Evolutionary conservation across 116 monocot species (phyloP).

Genomic region (Posidonia oceanica): DNA sequence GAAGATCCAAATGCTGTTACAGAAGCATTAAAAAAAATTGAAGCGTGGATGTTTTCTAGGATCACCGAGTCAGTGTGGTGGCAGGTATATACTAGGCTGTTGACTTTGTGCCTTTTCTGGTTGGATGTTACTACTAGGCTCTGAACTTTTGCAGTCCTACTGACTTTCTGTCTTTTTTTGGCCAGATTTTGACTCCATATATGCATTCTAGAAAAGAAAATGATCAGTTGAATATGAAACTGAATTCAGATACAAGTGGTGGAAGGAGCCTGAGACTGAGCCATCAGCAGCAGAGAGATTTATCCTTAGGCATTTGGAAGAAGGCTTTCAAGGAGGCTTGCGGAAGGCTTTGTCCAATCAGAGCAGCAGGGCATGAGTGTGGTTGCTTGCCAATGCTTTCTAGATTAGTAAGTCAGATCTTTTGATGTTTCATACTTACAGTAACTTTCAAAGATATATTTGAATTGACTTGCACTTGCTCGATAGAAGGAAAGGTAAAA

Average conservation of each 20-base stretch:
- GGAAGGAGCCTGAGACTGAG: constrained; percentile 17
- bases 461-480: background rate
- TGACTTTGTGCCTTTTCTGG: background rate
- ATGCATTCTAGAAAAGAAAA: constrained; percentile 45
- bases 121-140: background rate
- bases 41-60: constrained; percentile 84
- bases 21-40: constrained; percentile 56
- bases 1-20: constrained; percentile 40
- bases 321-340: constrained; percentile 72
- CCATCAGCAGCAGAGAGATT: constrained; percentile 28
- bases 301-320: constrained; percentile 69
- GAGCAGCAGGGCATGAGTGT: constrained; percentile 79
- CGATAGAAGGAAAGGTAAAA: too few relatives aligned
- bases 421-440: background rate
- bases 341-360: constrained; percentile 82
- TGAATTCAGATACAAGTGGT: constrained; percentile 10
- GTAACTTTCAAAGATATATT: background rate
- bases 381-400: constrained; percentile 73
- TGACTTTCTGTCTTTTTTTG: background rate
- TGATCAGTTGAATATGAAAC: constrained; percentile 7
- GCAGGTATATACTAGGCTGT: constrained; percentile 45
- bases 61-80: constrained; percentile 84
- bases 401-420: constrained; percentile 47
- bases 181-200: constrained; percentile 60
- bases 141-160: background rate